Evolutionary conservation across 2,329 filamentous ascomycete species (phyloP).

Genomic region (Penicillium sp.): DNA sequence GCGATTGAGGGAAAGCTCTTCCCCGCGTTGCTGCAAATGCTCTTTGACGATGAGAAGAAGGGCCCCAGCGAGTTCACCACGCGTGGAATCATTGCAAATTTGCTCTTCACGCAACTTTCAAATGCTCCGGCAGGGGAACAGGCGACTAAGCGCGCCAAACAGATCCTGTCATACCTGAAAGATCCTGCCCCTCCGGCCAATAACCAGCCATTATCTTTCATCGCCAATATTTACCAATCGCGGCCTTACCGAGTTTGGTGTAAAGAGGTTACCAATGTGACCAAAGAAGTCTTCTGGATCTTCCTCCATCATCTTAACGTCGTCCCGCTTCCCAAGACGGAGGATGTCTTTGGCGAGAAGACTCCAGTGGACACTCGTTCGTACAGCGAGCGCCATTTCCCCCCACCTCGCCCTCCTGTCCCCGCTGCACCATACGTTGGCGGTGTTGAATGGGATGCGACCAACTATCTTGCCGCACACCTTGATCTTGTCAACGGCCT

Average conservation of each 20-base stretch:
- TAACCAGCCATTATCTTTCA: conserved; percentile 77
- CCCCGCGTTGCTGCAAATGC: conserved; percentile 79
- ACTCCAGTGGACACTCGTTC: conserved; percentile 11
- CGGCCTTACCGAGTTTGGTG: conserved; percentile 92
- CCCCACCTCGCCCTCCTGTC: conserved; percentile 81
- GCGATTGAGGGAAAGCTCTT: conserved; percentile 80
- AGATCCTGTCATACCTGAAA: conserved; percentile 76
- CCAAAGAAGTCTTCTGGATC: conserved; percentile 99
- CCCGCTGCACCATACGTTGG: conserved; percentile 95
- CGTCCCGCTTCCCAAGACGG: conserved; percentile 56
- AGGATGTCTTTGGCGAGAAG: conserved; percentile 34
- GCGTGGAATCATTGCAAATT: conserved; percentile 81
- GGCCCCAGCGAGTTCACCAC: conserved; percentile 96
- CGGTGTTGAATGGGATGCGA: conserved; percentile 97
- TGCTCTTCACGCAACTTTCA: conserved; percentile 86
- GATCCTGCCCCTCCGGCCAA: conserved; percentile 77
- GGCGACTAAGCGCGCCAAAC: conserved; percentile 64
- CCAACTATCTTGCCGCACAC: conserved; percentile 91
- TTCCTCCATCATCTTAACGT: conserved; percentile 94
- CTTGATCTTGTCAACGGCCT: conserved; percentile 91
- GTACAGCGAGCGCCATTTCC: conserved; percentile 68
- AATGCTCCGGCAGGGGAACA: conserved; percentile 63
- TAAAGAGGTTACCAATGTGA: conserved; percentile 88
- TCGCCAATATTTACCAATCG: conserved; percentile 82
- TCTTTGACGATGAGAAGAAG: conserved; percentile 98